Percentiles rank a stretch among this genome's conserved stretches.
phyloP scores from a whole-genome alignment of 306 rosid genomes.

The Oemleria cerasiformis region DNA sequence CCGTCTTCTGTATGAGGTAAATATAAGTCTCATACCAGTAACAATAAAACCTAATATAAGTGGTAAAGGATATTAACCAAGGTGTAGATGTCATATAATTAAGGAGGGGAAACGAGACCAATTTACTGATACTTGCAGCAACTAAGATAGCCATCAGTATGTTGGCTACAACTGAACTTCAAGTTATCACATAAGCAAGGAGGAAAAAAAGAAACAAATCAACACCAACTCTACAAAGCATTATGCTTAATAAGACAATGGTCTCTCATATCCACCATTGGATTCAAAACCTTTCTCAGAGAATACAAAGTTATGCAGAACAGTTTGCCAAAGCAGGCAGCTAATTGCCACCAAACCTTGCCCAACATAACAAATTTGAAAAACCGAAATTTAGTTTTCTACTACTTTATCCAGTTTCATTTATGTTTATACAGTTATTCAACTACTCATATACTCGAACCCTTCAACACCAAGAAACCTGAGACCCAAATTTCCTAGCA shows the following conservation, averaged over 20 bases:
- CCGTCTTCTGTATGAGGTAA: neutral
- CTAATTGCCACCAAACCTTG: neutral
- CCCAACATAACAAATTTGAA: conserved; percentile 5
- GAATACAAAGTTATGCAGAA: neutral
- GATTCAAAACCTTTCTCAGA: neutral
- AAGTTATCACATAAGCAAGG: neutral
- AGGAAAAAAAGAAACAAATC: neutral
- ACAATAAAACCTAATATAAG: neutral
- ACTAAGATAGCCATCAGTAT: neutral
- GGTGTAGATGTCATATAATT: neutral
- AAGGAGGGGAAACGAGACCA: neutral
- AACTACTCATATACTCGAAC: neutral
- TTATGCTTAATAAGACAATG: neutral
- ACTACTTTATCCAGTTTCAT: neutral
- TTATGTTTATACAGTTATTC: neutral
- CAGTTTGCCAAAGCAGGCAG: neutral
- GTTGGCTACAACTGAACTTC: neutral
- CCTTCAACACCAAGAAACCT: neutral
- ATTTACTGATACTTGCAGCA: neutral
- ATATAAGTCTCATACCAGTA: neutral
- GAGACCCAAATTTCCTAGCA: neutral
- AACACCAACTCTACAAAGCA: neutral
- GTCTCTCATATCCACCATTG: neutral
- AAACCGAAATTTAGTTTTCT: neutral
- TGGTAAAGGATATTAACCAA: neutral